Conservation (phyloP, 768 basidiomycete species). For the Hygrophoropsis aurantiaca region DNA sequence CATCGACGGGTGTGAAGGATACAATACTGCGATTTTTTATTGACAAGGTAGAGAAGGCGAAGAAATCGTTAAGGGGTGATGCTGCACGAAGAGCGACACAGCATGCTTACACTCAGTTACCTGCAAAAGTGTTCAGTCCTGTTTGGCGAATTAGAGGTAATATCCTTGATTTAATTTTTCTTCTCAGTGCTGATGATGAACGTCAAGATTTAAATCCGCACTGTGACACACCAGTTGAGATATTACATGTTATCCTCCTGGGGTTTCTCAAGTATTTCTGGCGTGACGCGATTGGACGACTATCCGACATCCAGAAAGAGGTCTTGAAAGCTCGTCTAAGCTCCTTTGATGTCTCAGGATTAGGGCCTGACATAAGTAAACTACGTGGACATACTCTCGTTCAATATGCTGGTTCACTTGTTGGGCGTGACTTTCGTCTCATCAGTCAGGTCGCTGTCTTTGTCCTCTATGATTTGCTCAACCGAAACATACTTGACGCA, state of each 20-base stretch:
- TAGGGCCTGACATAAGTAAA: slow-evolving; percentile 27
- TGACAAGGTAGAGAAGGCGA: not conserved
- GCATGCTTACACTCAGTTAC: slow-evolving; percentile 7
- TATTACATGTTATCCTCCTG: slow-evolving; percentile 43
- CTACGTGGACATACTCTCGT: slow-evolving; percentile 34
- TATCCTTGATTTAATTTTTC: not conserved
- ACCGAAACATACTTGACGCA: slow-evolving; percentile 16
- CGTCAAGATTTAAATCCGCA: slow-evolving; percentile 40
- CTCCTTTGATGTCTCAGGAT: slow-evolving; percentile 31
- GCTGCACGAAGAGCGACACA: slow-evolving; percentile 5
- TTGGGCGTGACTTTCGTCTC: slow-evolving; percentile 27
- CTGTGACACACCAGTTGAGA: slow-evolving; percentile 43
- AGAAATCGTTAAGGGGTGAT: not conserved
- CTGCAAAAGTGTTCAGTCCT: slow-evolving; percentile 30
- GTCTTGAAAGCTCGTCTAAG: slow-evolving; percentile 25
- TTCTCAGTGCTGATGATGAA: not conserved
- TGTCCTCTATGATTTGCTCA: slow-evolving; percentile 38
- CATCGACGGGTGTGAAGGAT: slow-evolving; percentile 1
- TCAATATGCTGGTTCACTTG: slow-evolving; percentile 36
- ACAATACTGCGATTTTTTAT: slow-evolving; percentile 1
- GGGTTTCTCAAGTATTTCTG: slow-evolving; percentile 51
- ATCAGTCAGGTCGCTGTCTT: slow-evolving; percentile 35
- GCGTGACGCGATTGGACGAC: slow-evolving; percentile 34
- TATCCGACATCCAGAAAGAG: slow-evolving; percentile 25
- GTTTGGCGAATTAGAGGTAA: slow-evolving; percentile 29